These are phyloP conservation scores for Pogostemon cablin DNA, from an alignment of 257 asterid species.

Conservation along the genomic window DNA sequence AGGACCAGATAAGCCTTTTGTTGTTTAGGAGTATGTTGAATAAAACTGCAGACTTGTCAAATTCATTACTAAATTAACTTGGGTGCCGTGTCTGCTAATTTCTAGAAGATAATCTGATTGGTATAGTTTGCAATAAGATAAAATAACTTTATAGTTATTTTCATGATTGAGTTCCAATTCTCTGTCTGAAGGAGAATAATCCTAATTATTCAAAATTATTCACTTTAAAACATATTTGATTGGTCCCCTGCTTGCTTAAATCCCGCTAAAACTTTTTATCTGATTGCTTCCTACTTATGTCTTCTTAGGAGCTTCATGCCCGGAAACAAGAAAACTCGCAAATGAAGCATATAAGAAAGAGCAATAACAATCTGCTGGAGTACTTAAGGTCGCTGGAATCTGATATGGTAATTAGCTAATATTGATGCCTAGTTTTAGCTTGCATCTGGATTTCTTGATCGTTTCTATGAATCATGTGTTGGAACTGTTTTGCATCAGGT, in stretches of 20 bases:
- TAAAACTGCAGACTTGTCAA: background rate
- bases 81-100: slow-evolving; percentile 6
- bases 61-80: background rate
- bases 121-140: slow-evolving; percentile 17
- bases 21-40: slow-evolving; percentile 1
- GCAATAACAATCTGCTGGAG: slow-evolving; percentile 79
- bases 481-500: slow-evolving; percentile 54
- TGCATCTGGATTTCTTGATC: slow-evolving; percentile 14
- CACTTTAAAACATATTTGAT: background rate
- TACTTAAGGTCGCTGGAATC: slow-evolving; percentile 88
- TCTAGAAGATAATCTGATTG: background rate
- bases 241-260: background rate
- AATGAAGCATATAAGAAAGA: slow-evolving; percentile 58
- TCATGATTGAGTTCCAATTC: slow-evolving; percentile 7
- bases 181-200: background rate
- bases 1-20: background rate
- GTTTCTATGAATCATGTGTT: background rate
- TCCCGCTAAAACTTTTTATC: background rate
- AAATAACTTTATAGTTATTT: slow-evolving; percentile 14
- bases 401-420: slow-evolving; percentile 64
- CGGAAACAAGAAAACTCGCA: slow-evolving; percentile 61
- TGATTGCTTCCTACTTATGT: slow-evolving; percentile 27
- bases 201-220: background rate
- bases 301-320: slow-evolving; percentile 65
- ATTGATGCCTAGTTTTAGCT: background rate